Base-by-base conservation (phyloP, 805 yeast species). In the Candida arabinofermentans region DNA sequence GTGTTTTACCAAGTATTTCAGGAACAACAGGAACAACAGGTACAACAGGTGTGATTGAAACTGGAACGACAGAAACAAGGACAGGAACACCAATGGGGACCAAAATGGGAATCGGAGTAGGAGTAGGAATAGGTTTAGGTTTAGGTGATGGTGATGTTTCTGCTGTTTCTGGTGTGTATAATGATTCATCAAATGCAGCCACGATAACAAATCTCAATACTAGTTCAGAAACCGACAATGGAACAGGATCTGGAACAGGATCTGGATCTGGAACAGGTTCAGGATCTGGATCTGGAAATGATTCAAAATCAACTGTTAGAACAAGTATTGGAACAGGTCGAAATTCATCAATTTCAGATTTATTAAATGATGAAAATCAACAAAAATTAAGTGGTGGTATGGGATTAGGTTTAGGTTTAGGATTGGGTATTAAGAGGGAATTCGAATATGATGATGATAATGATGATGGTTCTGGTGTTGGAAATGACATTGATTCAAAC, bases 331-430 rank as follows among this genome's bases (percentile, higher is more conserved):
- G 24, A 23, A 6, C 13, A n/a, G 64, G 58, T 42, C 59, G 66
- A 37, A 65, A 46, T 16, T 53, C 60, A 2, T 55, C 60, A 14
- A 53, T 58, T 17, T 54, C 59, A 1, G 58, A 48, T 39, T 42
- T 55, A 4, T 38, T 58, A 16, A 58, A 56, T 36, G 49, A 53
- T 23, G 55, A 56, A 24, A 44, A 36, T 17, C 49, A 46, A 9
- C 18, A 44, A n/a, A 42, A 44, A 27, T 22, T 46, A 16, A 34
- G 22, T 16, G 32, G n/a, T 29, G 32, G n/a, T 8, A 14, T 29
- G 18, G 32, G 19, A 12, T 13, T 8, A 7, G 16, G 13, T n/a
- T n/a, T 19, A 8, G 32, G 17, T 29, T 17, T 29, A 5, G 32
- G 19, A 29, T 5, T 16, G 18, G 18, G 18, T 29, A 4, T 29